phyloP scores from a whole-genome alignment of 495 filamentous ascomycete genomes.

The Neurospora sublineolata region DNA sequence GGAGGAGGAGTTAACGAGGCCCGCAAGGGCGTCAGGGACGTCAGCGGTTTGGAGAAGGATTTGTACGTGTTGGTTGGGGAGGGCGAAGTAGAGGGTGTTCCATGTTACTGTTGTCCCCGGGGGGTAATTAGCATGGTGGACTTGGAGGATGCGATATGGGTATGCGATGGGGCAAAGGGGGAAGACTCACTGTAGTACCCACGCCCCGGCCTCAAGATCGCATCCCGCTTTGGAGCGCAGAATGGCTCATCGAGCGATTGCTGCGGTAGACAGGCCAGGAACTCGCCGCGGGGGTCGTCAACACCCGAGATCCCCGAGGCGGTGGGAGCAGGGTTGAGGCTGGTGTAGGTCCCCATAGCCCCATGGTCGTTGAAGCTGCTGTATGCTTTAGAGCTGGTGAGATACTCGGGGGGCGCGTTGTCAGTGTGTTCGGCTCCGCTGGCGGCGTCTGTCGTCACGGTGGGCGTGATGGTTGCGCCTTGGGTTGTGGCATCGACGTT shows the following conservation, averaged over 20 bases:
- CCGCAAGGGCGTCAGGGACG: neutral
- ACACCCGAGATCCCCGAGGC: conserved; percentile 6
- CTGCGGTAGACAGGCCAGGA: conserved; percentile 15
- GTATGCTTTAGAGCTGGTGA: conserved; percentile 9
- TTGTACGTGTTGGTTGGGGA: neutral
- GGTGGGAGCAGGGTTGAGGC: conserved; percentile 17
- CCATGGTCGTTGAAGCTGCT: conserved; percentile 15
- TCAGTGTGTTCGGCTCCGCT: conserved; percentile 15
- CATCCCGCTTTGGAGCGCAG: conserved; percentile 16
- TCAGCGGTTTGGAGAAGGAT: conserved; percentile 5
- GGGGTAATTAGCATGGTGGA: neutral
- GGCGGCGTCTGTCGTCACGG: conserved; percentile 7
- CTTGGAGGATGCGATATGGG: neutral
- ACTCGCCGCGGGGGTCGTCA: conserved; percentile 10
- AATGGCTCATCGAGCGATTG: conserved; percentile 15
- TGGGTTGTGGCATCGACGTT: conserved; percentile 13
- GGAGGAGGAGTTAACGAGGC: neutral
- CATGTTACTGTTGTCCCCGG: conserved; percentile 16
- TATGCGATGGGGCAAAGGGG: neutral
- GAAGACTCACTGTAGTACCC: conserved; percentile 20
- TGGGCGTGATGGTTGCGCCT: conserved; percentile 15
- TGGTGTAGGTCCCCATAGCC: conserved; percentile 13
- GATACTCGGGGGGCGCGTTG: conserved; percentile 9
- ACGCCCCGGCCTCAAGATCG: conserved; percentile 8
- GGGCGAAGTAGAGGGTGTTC: conserved; percentile 11